Evolutionary conservation across 306 rosid genomes (phyloP), one percentile per base, ranked within the genome.

Genomic region (Ziziphus jujuba): DNA sequence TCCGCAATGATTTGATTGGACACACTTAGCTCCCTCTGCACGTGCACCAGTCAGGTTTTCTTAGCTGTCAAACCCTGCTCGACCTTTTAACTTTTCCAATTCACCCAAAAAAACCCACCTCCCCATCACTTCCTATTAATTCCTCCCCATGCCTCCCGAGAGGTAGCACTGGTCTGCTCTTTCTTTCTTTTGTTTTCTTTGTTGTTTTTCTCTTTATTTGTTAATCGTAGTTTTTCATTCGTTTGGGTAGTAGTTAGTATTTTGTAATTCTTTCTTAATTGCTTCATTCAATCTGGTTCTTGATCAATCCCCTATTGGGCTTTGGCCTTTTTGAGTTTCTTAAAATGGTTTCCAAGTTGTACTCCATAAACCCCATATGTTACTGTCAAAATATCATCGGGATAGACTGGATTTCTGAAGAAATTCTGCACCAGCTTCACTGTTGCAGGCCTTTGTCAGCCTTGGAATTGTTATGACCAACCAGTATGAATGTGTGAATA

Each of bases 111-210:
- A 63, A 61, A 76, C 56, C 57, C 73, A 70, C 76, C 74, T 57
- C 85, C 85, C 83, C 87, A 87, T 80, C 67, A 51, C 87, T 76
- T 61, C 72, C 75, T 44, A 76, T 87, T 73, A 79, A 71, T 78
- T 73, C 71, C 86, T 77, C 77, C 86, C 91, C 91, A 79, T 84
- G 96, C 95, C 76, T 92, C 91, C 85, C 59, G 59, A 34, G 6
- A 59, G 82, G 98, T 79, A 84, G 95, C 96, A 78, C 12, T 28
- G 4, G n/a, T 21, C 0, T 35, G 20, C 25, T 44, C 40, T 12
- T 48, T 52, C 64, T 9, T 66, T 69, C 17, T 49, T 74, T 59
- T 2, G 20, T 34, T 72, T 51, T 44, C 58, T 77, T n/a, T 57
- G 6, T 22, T 62, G 38, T 16, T 34, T 52, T 65, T 19, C 20